Conservation (phyloP, 1,284 basidiomycete species). For the Malassezia pachydermatis region DNA sequence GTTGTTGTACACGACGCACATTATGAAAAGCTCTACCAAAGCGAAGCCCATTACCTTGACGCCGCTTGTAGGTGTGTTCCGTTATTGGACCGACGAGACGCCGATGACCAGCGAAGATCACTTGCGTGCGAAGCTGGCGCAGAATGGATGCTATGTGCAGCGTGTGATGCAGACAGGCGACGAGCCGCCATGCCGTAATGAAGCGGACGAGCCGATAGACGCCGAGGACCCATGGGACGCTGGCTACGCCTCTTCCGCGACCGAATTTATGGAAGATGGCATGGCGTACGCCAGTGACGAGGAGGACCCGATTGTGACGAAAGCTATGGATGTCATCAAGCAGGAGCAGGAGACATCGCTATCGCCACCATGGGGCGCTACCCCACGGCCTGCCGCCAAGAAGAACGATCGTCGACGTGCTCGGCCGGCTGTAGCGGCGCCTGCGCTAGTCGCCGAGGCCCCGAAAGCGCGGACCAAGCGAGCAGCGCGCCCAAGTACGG, state of each 20-base stretch:
- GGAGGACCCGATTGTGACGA: slow-evolving; percentile 30
- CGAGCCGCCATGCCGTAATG: not conserved
- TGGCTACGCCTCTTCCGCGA: slow-evolving; percentile 6
- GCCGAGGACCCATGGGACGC: not conserved
- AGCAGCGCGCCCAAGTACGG: slow-evolving; percentile 1
- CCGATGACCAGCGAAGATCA: slow-evolving; percentile 14
- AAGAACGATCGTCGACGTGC: slow-evolving; percentile 35
- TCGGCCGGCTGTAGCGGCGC: too few relatives aligned
- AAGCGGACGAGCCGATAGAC: not conserved
- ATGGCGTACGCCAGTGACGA: slow-evolving; percentile 18
- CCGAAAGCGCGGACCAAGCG: slow-evolving; percentile 11
- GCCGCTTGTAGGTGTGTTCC: slow-evolving; percentile 35
- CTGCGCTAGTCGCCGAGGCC: slow-evolving; percentile 19
- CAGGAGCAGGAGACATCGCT: too few relatives aligned
- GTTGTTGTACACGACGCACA: slow-evolving; percentile 36
- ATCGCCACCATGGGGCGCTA: too few relatives aligned
- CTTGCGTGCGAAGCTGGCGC: slow-evolving; percentile 8
- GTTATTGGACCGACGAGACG: slow-evolving; percentile 28
- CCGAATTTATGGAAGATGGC: slow-evolving; percentile 3
- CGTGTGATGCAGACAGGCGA: not conserved
- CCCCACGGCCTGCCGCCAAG: slow-evolving; percentile 38
- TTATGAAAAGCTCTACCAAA: slow-evolving; percentile 26
- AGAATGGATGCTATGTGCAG: slow-evolving; percentile 7
- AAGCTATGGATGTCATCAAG: slow-evolving; percentile 33
- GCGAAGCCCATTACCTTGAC: slow-evolving; percentile 31